phyloP scores from a whole-genome alignment of 2,329 filamentous ascomycete genomes.

The Nemania sp. region DNA sequence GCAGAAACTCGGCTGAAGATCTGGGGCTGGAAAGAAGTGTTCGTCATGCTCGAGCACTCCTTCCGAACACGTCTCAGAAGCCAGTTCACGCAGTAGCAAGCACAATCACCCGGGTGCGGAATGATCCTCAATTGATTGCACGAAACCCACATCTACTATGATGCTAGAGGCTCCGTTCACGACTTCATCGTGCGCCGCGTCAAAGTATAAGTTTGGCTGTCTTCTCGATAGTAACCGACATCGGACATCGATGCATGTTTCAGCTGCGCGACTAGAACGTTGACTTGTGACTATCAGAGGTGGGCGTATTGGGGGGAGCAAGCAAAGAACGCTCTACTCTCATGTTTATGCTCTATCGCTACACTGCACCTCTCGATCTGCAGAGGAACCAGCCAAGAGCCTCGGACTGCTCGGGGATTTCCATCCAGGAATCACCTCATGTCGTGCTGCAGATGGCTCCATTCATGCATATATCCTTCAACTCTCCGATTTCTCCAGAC shows the following conservation, averaged over 20 bases:
- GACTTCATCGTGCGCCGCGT: background rate
- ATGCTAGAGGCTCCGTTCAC: background rate
- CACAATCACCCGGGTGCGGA: background rate
- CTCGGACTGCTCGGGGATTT: constrained; percentile 3
- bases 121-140: background rate
- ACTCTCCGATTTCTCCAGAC: background rate
- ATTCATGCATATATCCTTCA: background rate
- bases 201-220: background rate
- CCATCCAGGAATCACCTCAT: background rate
- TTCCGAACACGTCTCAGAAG: background rate
- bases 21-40: too few species aligned
- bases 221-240: constrained; percentile 3
- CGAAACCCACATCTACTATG: background rate
- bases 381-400: constrained; percentile 6
- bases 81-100: background rate
- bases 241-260: constrained; percentile 11
- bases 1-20: constrained; percentile 79
- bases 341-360: too few species aligned
- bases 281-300: constrained; percentile 4
- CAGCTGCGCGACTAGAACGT: constrained; percentile 2
- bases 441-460: background rate
- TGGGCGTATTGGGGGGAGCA: background rate
- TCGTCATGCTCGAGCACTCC: too few species aligned
- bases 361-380: constrained; percentile 7
- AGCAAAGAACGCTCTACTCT: background rate